Conservation (phyloP, 1,139 yeast genomes). For the Nadsonia commutata region DNA sequence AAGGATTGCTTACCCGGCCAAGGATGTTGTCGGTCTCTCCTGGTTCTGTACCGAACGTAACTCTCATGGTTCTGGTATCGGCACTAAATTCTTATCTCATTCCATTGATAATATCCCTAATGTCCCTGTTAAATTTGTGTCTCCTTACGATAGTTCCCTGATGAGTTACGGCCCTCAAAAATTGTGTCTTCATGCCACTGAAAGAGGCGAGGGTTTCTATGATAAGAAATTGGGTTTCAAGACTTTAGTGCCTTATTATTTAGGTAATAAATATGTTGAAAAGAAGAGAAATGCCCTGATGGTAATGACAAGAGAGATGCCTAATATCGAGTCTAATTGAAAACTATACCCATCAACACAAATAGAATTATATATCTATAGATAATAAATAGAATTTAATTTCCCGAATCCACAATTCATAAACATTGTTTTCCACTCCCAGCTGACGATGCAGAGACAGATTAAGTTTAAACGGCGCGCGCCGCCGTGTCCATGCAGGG, state of each 20-base stretch:
- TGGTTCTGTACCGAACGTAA: background rate
- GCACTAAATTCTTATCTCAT: background rate
- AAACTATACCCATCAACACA: too few species aligned
- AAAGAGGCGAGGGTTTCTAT: background rate
- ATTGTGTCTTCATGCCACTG: background rate
- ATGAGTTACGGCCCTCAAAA: background rate
- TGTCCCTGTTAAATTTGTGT: background rate
- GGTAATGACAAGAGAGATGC: background rate
- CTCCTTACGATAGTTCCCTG: background rate
- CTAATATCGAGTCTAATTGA: too few species aligned
- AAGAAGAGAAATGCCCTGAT: background rate
- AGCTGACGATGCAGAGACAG: too few species aligned
- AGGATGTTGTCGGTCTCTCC: background rate
- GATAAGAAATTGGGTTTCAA: background rate
- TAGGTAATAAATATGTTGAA: background rate
- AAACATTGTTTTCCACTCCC: too few species aligned
- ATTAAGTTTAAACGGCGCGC: too few species aligned
- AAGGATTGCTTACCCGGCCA: background rate
- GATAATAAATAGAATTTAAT: too few species aligned
- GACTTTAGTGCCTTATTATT: background rate
- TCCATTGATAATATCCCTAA: background rate
- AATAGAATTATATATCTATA: too few species aligned
- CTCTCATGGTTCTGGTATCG: background rate
- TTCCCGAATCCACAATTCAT: too few species aligned
- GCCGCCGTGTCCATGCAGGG: too few species aligned